Base-by-base conservation (phyloP, 306 rosid species). In the Bauhinia variegata region DNA sequence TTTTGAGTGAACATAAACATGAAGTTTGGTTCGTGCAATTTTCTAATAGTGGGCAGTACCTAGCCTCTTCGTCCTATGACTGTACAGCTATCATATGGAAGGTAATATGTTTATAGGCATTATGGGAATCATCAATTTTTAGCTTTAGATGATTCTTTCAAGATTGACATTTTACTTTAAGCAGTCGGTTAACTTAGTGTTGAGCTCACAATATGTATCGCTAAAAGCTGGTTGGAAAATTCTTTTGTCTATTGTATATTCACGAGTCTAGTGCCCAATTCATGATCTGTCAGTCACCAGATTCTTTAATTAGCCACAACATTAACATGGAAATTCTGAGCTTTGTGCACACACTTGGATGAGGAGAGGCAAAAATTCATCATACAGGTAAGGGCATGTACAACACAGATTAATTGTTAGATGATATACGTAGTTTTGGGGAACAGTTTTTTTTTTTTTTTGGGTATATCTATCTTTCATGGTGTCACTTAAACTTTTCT, bases 1-100 rank as follows among this genome's bases (percentile, higher is more conserved):
- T 89, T 80, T 80, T 93, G 88, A 84, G 86, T 13, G 93, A 84
- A 54, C 98, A 93, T 73, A 80, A 72, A 77, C 80, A 93, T 73
- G 98, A 89, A 86, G 98, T 88, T 67, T 87, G 96, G 98, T 87
- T 83, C 83, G 95, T 89, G 53, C 96, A 93, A 68, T 93, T 93
- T 83, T 93, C 98, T 58, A 78, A 89, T 63, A 87, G 74, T 16
- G 98, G 96, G 65, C 87, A 86, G 63, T 79, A 84, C 80, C 81
- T 93, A 41, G 96, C 98, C 60, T 93, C 98, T 60, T 83, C 96
- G 32, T 89, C 96, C 71, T 80, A 86, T 60, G 98, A 93, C 73
- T 86, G 88, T 71, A 83, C 93, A 3, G 91, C 96, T 70, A 88
- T 89, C 78, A 79, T 89, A 78, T 89, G 98, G 98, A 74, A 92